Evolutionary conservation across 1,284 basidiomycete species (phyloP), one percentile per base, ranked within the genome.

Genomic region (Prillingera fragicola): DNA sequence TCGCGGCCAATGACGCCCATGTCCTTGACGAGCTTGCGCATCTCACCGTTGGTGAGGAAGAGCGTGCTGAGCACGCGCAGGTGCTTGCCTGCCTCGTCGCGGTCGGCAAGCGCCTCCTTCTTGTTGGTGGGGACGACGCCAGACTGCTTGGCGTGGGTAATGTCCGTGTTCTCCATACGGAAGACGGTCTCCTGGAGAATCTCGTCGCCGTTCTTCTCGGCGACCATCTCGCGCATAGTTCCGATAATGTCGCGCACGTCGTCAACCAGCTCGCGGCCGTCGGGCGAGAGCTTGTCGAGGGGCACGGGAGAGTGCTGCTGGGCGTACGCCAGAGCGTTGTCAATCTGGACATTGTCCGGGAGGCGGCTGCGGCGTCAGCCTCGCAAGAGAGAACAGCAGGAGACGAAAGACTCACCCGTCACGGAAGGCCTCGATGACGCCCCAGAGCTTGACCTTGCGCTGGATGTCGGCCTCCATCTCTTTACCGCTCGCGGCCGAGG

Each of bases 11-110:
- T 82, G 52, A 87, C 67, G 22, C 81, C 81, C 56, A 88, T 80
- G 70, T 94, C 89, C 26, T 79, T 79, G 43, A 90, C 47, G 40
- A 92, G 82, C 71, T 95, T 95, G 63, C 89, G 84, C 28, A 87
- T 83, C 73, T 95, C 91, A 1, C 83, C 83, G 74, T 94, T 95
- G 65, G 89, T 92, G 55, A 88, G 75, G 60, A 95, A 77, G 56
- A 95, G 83, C 18, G 78, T 79, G 41, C 85, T 72, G 38, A 95
- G 78, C 0, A 87, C 89, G 52, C 87, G 84, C n/a, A 95, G 77
- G 69, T 95, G 86, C 45, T 78, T 77, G 34, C 84, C 79, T 14
- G 87, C 89, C 59, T 78, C 67, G 46, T 82, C 72, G 38, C 76
- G 76, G 43, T 91, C 85, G 19, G 72, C 61, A 48, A 77, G 74